Evolutionary conservation across 2,329 filamentous ascomycete species (phyloP), one percentile per base, ranked within the genome.

Genomic region (Aureobasidium subglaciale): DNA sequence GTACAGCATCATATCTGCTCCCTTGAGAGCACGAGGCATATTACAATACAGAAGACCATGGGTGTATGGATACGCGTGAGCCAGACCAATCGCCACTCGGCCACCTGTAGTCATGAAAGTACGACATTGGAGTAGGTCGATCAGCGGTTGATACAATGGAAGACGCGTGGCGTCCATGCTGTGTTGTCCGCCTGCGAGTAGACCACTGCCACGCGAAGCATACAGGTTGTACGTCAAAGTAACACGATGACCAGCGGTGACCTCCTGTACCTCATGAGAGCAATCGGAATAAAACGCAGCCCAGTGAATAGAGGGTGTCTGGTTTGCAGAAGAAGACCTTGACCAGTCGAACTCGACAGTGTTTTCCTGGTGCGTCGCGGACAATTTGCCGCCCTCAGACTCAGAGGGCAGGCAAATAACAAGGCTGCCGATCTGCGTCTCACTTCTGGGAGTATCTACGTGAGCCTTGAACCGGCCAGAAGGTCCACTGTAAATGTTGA

Each of bases 181-280:
- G 7, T 54, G 40, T 20, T 56, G 46, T 4, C 58, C 50, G 9
- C 59, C 64, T 48, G 60, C 62, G 6, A 67, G 63, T 13, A 67
- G 62, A 8, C 68, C 70, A n/a, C 67, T 62, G 4, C 70, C 67
- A 20, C 67, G 63, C 2, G 68, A 66, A 10, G 71, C 65, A 59
- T 73, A 82, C 1, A 85, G 67, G 56, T 84, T 84, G 67, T 85
- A 84, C 0, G 80, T 84, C 20, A 85, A 63, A 0, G 78, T 84
- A 15, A 85, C 59, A 0, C 79, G 75, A 56, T 84, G 71, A 0
- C 81, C 80, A 1, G 66, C 60, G 0, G 67, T 77, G 5, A 85
- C 73, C 13, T 75, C 71, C 0, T 74, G 61, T 1, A 81, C 73
- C 59, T 81, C 76, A 53, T 81, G 78, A 57, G 79, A 73, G 59